Evolutionary conservation across 306 rosid species (phyloP).

Genomic region (Sicyos baderoa): DNA sequence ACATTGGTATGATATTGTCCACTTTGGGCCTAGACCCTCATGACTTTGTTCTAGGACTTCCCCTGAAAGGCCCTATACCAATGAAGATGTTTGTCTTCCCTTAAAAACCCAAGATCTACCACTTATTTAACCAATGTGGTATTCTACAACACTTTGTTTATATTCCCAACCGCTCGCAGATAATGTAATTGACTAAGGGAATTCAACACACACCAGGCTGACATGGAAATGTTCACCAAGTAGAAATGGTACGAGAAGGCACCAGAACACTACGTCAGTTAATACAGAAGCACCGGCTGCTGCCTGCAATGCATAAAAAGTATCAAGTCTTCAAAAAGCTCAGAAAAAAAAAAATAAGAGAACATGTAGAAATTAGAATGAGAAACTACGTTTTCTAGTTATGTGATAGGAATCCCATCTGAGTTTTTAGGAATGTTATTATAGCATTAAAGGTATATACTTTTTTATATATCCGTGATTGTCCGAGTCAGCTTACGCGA

Average conservation of each 20-base stretch:
- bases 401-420: background rate
- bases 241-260: slow-evolving; percentile 66
- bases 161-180: too few species aligned
- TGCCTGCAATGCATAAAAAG: slow-evolving; percentile 41
- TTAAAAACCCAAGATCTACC: too few species aligned
- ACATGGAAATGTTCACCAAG: slow-evolving; percentile 45
- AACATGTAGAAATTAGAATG: background rate
- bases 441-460: too few species aligned
- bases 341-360: slow-evolving; percentile 2
- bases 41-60: too few species aligned
- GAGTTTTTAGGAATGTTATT: background rate
- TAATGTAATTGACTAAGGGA: background rate
- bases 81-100: too few species aligned
- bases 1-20: too few species aligned
- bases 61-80: too few species aligned
- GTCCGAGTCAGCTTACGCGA: too few species aligned
- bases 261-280: slow-evolving; percentile 79
- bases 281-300: slow-evolving; percentile 73
- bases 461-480: too few species aligned
- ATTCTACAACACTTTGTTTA: too few species aligned
- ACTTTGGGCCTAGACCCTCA: too few species aligned
- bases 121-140: too few species aligned
- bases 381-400: background rate
- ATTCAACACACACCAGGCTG: slow-evolving; percentile 40
- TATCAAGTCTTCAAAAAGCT: slow-evolving; percentile 17